Percentiles rank a stretch among this genome's conserved stretches.
phyloP scores from a whole-genome alignment of 179 eudicot genomes.

The Corrigiola litoralis region DNA sequence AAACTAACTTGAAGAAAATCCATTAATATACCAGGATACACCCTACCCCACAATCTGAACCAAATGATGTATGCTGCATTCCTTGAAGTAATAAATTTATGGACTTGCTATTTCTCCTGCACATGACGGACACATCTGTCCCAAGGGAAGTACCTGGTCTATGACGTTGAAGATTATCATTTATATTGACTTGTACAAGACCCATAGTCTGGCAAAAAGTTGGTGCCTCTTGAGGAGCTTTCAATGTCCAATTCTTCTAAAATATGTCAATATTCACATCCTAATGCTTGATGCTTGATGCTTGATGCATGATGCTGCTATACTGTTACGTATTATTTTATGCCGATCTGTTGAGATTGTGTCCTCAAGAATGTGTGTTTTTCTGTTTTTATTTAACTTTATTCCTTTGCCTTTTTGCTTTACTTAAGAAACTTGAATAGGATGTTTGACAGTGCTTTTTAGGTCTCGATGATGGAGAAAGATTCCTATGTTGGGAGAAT shows the following conservation, averaged over 20 bases:
- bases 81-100: no score
- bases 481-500: constrained; percentile 90
- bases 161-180: no score
- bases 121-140: no score
- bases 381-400: not conserved
- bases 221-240: no score
- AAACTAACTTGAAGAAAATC: no score
- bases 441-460: constrained; percentile 53
- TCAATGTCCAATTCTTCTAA: not conserved
- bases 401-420: constrained; percentile 1
- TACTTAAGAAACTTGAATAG: constrained; percentile 40
- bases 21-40: no score
- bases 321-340: not conserved
- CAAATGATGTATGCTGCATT: no score
- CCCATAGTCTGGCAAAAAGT: no score
- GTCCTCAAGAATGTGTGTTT: not conserved
- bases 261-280: not conserved
- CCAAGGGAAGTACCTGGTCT: no score
- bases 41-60: no score
- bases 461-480: constrained; percentile 99
- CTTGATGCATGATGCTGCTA: not conserved
- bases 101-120: no score
- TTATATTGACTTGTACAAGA: no score
- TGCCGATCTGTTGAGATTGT: not conserved
- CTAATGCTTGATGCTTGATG: not conserved